Percentiles rank a stretch among this genome's conserved stretches.
Evolutionary conservation across 768 basidiomycete genomes (phyloP).

Genomic region (Psilocybe azurescens): DNA sequence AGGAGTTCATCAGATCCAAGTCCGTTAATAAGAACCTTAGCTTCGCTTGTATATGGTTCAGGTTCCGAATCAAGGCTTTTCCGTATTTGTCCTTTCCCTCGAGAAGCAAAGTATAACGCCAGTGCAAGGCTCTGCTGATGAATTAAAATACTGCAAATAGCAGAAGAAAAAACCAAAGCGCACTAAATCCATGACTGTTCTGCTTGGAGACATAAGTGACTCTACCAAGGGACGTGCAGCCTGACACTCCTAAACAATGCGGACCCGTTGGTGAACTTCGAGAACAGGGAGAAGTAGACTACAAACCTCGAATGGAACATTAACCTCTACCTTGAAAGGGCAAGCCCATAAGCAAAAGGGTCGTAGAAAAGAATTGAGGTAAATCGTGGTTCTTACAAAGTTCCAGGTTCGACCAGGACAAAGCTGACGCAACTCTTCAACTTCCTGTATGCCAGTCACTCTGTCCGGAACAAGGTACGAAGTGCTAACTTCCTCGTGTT

Average conservation of each 20-base stretch:
- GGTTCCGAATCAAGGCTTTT: constrained; percentile 37
- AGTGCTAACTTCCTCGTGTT: constrained; percentile 65
- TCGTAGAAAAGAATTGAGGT: constrained; percentile 5
- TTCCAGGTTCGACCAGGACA: constrained; percentile 88
- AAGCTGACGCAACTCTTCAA: constrained; percentile 77
- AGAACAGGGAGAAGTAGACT: background rate
- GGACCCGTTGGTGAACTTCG: constrained; percentile 11
- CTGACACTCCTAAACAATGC: constrained; percentile 64
- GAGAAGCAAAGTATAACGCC: constrained; percentile 92
- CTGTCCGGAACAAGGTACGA: constrained; percentile 90
- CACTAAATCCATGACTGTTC: constrained; percentile 92
- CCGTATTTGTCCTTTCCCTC: constrained; percentile 70
- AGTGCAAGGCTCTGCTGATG: constrained; percentile 79
- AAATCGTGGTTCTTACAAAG: constrained; percentile 60
- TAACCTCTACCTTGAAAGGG: constrained; percentile 70
- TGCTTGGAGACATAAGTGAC: constrained; percentile 76
- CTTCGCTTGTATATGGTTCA: constrained; percentile 67
- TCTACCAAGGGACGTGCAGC: constrained; percentile 59
- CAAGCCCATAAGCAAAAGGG: constrained; percentile 27
- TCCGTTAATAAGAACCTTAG: constrained; percentile 87
- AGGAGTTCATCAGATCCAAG: constrained; percentile 95
- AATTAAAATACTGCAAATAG: constrained; percentile 6
- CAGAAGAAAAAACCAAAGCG: constrained; percentile 25
- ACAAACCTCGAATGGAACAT: constrained; percentile 79
- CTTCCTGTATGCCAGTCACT: constrained; percentile 75